Conservation (phyloP, 1,284 basidiomycete species). For the Tylopilus sp. region DNA sequence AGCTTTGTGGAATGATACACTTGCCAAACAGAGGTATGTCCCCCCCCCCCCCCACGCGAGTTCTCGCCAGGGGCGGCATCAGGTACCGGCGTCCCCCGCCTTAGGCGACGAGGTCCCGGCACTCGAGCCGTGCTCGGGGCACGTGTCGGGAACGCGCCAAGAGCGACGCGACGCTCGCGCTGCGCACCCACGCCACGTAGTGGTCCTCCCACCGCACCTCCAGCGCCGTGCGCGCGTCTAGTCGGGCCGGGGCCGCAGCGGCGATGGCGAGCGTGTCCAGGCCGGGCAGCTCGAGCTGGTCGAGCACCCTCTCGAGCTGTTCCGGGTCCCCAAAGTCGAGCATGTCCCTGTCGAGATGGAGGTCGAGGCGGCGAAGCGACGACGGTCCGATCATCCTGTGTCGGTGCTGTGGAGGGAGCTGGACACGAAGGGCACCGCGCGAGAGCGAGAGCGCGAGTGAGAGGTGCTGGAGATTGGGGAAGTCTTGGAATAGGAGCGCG, state of each 20-base stretch:
- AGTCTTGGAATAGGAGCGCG: slow-evolving; percentile 19
- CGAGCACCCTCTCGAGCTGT: slow-evolving; percentile 17
- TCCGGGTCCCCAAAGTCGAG: slow-evolving; percentile 24
- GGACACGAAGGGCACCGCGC: slow-evolving; percentile 6
- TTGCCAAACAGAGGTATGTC: background rate
- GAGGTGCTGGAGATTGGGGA: slow-evolving; percentile 15
- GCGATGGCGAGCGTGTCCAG: slow-evolving; percentile 17
- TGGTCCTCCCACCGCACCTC: slow-evolving; percentile 7
- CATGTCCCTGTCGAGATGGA: slow-evolving; percentile 23
- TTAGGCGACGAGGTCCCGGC: slow-evolving; percentile 4
- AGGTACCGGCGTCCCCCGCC: background rate
- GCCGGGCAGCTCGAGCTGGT: slow-evolving; percentile 22
- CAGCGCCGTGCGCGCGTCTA: background rate
- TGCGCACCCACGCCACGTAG: slow-evolving; percentile 13
- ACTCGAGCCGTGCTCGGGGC: slow-evolving; percentile 4
- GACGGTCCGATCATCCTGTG: slow-evolving; percentile 3
- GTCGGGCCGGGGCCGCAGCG: background rate
- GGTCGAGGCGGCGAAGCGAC: slow-evolving; percentile 15
- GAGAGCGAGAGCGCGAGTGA: slow-evolving; percentile 15
- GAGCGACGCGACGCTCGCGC: slow-evolving; percentile 13
- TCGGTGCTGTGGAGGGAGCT: background rate
- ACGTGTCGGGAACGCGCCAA: slow-evolving; percentile 16
- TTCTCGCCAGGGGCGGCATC: background rate
- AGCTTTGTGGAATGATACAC: too few species aligned
- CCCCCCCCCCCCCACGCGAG: background rate